Evolutionary conservation across 768 basidiomycete species (phyloP).

Genomic region (Boletus rufocinnamomeus): DNA sequence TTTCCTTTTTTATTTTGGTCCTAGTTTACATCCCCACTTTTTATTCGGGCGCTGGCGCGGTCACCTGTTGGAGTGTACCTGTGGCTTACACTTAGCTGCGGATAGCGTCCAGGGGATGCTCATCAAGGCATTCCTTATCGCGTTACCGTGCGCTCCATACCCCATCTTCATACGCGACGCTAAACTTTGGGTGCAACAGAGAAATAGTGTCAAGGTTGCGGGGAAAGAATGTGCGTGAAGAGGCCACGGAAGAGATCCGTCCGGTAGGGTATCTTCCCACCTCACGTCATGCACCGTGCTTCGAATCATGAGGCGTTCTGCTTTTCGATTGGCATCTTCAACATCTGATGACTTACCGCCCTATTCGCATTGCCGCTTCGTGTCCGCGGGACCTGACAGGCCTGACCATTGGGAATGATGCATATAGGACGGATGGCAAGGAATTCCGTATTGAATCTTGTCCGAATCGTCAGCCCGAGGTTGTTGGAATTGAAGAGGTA

Average conservation of each 20-base stretch:
- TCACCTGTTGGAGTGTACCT: not conserved
- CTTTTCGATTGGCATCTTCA: not conserved
- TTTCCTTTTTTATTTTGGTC: not conserved
- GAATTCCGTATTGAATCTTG: too few species aligned
- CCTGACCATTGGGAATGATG: too few species aligned
- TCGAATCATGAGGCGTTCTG: not conserved
- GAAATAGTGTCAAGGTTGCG: not conserved
- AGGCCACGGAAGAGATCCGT: conserved; percentile 31
- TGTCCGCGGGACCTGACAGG: too few species aligned
- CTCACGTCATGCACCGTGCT: not conserved
- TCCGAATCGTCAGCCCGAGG: too few species aligned
- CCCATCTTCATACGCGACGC: conserved; percentile 1
- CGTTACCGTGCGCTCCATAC: not conserved
- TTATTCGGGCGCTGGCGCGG: too few species aligned
- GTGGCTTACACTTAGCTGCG: not conserved
- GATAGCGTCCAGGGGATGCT: not conserved
- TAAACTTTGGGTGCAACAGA: not conserved
- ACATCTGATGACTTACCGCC: not conserved
- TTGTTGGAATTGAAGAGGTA: too few species aligned
- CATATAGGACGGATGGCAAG: too few species aligned
- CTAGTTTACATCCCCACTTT: not conserved
- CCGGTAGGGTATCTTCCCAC: conserved; percentile 21
- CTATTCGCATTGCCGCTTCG: not conserved
- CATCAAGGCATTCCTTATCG: not conserved
- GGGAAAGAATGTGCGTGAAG: not conserved